Percentiles rank a stretch among this genome's conserved stretches.
Conservation (phyloP, 345 rosid genomes). For the Erodium maritimum region DNA sequence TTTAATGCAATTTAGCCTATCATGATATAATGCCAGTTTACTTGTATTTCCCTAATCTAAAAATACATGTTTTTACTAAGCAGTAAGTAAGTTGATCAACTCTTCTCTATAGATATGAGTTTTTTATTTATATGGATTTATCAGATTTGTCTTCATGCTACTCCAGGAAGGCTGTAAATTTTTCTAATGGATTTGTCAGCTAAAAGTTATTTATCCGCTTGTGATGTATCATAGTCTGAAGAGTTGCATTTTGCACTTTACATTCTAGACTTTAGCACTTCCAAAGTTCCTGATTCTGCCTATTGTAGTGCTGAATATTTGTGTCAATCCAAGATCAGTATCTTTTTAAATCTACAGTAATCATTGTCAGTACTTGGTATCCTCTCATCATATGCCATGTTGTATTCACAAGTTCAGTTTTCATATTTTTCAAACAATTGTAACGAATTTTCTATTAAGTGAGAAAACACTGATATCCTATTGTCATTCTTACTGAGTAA, state of each 20-base stretch:
- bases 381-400: background rate
- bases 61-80: too few relatives aligned
- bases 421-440: background rate
- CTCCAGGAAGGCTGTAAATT: background rate
- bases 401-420: background rate
- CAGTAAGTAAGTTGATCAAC: too few relatives aligned
- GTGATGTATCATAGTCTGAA: background rate
- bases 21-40: background rate
- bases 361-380: background rate
- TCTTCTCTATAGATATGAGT: background rate
- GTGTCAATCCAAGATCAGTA: too few relatives aligned
- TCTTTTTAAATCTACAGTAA: too few relatives aligned
- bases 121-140: too few relatives aligned
- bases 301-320: too few relatives aligned
- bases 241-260: background rate
- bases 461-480: background rate
- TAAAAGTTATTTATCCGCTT: background rate
- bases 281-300: background rate
- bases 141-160: background rate
- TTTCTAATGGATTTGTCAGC: background rate
- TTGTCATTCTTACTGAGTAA: background rate
- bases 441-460: too few relatives aligned
- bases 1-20: background rate
- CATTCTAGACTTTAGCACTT: background rate
- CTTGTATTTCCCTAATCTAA: background rate